A percentile compares a stretch with the other conserved stretches of the same genome.
Conservation (phyloP, 352 stramenopile species). For the Elongisporangium anandrum region DNA sequence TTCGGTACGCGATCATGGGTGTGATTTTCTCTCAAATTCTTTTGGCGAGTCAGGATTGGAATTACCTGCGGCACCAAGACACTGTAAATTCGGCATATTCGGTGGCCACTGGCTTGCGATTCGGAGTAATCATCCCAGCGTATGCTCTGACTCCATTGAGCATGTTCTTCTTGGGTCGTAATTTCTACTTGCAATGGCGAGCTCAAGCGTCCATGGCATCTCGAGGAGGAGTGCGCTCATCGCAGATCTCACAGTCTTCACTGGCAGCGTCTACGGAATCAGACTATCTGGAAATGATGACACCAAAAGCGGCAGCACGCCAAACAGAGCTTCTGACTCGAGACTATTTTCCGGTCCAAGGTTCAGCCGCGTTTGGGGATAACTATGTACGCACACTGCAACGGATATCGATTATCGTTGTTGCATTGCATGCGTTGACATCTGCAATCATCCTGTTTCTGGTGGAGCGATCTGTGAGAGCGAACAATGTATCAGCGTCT, state of each 20-base stretch:
- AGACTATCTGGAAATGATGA: not conserved
- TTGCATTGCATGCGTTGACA: slow-evolving; percentile 26
- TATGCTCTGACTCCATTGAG: slow-evolving; percentile 15
- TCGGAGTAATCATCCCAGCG: slow-evolving; percentile 33
- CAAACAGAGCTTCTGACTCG: not conserved
- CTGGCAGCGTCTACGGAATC: not conserved
- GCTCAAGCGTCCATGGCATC: slow-evolving; percentile 11
- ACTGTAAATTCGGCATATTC: slow-evolving; percentile 8
- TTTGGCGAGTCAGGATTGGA: slow-evolving; percentile 32
- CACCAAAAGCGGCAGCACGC: not conserved
- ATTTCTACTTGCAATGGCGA: slow-evolving; percentile 27
- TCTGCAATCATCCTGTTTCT: slow-evolving; percentile 34
- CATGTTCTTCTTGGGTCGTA: slow-evolving; percentile 21
- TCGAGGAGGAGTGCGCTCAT: slow-evolving; percentile 15
- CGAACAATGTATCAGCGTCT: slow-evolving; percentile 18
- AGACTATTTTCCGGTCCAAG: not conserved
- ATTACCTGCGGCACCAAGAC: slow-evolving; percentile 19
- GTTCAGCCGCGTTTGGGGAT: not conserved
- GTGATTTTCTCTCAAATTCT: slow-evolving; percentile 33
- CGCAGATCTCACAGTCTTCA: not conserved
- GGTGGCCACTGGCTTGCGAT: slow-evolving; percentile 16
- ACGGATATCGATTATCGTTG: slow-evolving; percentile 20
- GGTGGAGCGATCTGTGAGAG: slow-evolving; percentile 18
- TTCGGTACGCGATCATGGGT: slow-evolving; percentile 30
- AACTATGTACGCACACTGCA: slow-evolving; percentile 30